Evolutionary conservation across 768 basidiomycete species (phyloP).

Genomic region (Lactarius indigo): DNA sequence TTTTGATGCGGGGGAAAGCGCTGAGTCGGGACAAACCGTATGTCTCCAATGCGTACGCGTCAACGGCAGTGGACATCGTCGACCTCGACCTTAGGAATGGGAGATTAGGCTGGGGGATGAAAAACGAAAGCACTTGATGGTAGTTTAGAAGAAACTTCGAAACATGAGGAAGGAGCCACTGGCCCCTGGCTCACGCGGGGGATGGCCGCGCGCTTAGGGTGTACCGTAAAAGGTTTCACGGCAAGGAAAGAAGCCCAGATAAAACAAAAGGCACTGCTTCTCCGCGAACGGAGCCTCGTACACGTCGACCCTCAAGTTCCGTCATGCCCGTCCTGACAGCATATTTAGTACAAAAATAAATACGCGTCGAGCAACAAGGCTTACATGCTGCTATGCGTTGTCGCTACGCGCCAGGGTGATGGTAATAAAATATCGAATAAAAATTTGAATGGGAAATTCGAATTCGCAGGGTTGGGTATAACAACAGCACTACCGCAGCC

Average conservation of each 20-base stretch:
- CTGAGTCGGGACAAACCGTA: neutral
- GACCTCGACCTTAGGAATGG: neutral
- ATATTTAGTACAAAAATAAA: neutral
- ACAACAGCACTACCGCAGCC: neutral
- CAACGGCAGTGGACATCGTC: neutral
- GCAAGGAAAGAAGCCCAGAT: neutral
- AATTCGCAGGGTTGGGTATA: neutral
- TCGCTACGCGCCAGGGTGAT: neutral
- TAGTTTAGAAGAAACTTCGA: neutral
- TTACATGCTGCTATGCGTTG: neutral
- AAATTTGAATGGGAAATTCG: neutral
- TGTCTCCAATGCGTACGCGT: neutral
- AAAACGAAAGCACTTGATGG: neutral
- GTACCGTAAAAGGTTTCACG: neutral
- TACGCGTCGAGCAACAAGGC: neutral
- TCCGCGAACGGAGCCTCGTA: neutral
- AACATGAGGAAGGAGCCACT: neutral
- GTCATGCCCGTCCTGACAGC: neutral
- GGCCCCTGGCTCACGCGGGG: neutral
- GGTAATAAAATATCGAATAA: neutral
- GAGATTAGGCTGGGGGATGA: neutral
- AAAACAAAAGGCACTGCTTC: neutral
- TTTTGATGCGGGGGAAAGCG: neutral
- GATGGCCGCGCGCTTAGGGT: neutral
- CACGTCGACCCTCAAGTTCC: neutral